Conservation (phyloP, 441 rosid species). For the Bruguiera hainesii region DNA sequence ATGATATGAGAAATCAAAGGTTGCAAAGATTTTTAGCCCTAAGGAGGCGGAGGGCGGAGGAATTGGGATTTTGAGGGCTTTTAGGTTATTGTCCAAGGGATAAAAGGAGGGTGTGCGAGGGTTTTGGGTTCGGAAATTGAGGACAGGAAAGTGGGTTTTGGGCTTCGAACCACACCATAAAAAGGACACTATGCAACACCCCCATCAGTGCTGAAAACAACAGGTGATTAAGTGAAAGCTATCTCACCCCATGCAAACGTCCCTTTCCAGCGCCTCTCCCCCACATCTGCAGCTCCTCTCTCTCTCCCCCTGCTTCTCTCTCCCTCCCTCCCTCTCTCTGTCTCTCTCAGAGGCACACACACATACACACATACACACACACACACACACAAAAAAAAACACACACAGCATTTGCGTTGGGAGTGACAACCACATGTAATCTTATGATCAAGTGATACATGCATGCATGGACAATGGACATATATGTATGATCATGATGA, state of each 20-base stretch:
- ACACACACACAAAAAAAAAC: too few relatives aligned
- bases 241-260: conserved; percentile 72
- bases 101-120: conserved; percentile 23
- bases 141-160: conserved; percentile 14
- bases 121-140: conserved; percentile 43
- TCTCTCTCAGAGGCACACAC: conserved; percentile 1
- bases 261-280: conserved; percentile 63
- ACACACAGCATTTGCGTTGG: conserved; percentile 30
- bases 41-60: conserved; percentile 22
- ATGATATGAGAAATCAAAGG: conserved; percentile 20
- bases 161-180: conserved; percentile 17
- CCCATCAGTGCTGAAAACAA: conserved; percentile 66
- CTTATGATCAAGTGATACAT: conserved; percentile 4
- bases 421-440: conserved; percentile 44
- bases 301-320: conserved; percentile 19
- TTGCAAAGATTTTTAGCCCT: conserved; percentile 16
- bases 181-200: conserved; percentile 16
- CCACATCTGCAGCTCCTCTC: conserved; percentile 54
- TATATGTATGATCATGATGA: background rate
- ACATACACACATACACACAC: too few relatives aligned
- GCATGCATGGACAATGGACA: background rate
- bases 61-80: background rate
- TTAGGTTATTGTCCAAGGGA: conserved; percentile 37
- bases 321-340: conserved; percentile 24
- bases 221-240: conserved; percentile 76